Base-by-base conservation (phyloP, 1,139 yeast species). In the Suhomyces taliae region DNA sequence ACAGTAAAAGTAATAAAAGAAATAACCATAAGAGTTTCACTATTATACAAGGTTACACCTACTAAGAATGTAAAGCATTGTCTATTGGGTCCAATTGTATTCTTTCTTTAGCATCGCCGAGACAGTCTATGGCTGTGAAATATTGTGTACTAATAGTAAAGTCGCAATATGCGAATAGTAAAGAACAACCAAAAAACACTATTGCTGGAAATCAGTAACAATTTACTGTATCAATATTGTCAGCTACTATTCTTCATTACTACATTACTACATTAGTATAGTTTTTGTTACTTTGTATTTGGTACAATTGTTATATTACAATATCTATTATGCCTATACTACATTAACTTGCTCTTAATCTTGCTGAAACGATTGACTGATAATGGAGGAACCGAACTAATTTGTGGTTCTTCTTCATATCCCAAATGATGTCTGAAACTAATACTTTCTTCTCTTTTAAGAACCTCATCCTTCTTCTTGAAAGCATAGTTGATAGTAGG, bases 371-470 rank as follows among this genome's bases (percentile, higher is more conserved):
- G 41, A 32, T 50, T 46, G 24, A 44, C 34, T 14, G 49, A 29
- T 14, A 41, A 12, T 9, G 45, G 15, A 32, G 40, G 35, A 11
- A 39, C 36, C 14, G 46, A 31, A 15, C 40, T 33, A 15, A 26
- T 36, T 24, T 36, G 27, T 19, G 38, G 35, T 12, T 45, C 48
- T 24, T 44, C 40, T 15, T 33, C 40, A 8, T 37, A 52, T 12
- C 60, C 63, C 27, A 66, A 56, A 44, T 70, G 70, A 34, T 67
- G 67, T 46, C 67, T 70, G 54, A 79, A 79, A n/a, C 74, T 73
- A 52, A 75, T 53, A 48, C 84, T 81, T 56, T 80, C 84, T 53
- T 81, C 83, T 29, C 72, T 69, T 56, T 78, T 76, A 43, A 79
- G 65, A 50, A 70, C 55, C 46, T 70, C 75, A 45, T 79, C 82